Evolutionary conservation across 257 asterid species (phyloP).

Genomic region (Anisodus tanguticus): DNA sequence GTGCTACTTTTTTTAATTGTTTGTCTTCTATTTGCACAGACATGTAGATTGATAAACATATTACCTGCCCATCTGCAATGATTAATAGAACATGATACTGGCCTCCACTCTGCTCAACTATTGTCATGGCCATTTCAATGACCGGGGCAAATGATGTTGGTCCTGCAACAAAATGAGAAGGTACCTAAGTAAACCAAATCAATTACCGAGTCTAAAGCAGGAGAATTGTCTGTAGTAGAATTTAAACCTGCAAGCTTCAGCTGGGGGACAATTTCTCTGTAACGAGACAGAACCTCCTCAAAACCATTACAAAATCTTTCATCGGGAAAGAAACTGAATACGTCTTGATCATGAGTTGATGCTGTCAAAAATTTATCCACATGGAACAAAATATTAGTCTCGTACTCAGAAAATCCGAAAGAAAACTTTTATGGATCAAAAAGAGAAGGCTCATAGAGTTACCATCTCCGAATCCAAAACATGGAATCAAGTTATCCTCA

Average conservation of each 20-base stretch:
- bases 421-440: not conserved
- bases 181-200: constrained; percentile 30
- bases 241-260: constrained; percentile 80
- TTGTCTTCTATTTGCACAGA: not conserved
- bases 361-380: constrained; percentile 52
- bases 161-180: constrained; percentile 57
- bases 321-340: constrained; percentile 78
- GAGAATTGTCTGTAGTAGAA: constrained; percentile 16
- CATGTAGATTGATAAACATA: too few species aligned
- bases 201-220: constrained; percentile 15
- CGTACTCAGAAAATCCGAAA: not conserved
- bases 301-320: constrained; percentile 82
- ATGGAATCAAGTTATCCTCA: constrained; percentile 94
- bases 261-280: constrained; percentile 76
- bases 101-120: constrained; percentile 89
- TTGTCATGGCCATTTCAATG: constrained; percentile 83
- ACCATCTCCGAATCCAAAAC: constrained; percentile 98
- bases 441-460: constrained; percentile 23
- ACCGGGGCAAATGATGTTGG: constrained; percentile 96
- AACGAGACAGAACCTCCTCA: constrained; percentile 81
- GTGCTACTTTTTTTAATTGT: not conserved
- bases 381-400: constrained; percentile 28
- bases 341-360: constrained; percentile 87
- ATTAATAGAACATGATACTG: constrained; percentile 90
- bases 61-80: constrained; percentile 98